phyloP scores from a whole-genome alignment of 768 basidiomycete genomes.

The Auricularia heimuer region DNA sequence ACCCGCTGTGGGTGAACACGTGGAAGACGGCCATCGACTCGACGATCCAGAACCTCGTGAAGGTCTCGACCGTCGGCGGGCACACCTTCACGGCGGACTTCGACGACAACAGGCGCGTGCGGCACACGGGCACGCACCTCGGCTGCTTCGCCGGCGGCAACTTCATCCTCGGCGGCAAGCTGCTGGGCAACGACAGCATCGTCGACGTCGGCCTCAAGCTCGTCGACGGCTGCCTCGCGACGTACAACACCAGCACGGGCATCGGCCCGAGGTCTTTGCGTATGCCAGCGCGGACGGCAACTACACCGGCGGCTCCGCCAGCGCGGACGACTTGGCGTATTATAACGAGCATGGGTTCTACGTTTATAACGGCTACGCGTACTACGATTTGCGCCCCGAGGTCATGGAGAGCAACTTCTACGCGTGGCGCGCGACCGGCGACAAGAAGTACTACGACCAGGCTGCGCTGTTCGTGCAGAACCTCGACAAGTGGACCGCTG shows the following conservation, averaged over 20 bases:
- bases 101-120: conserved; percentile 35
- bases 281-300: conserved; percentile 35
- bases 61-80: conserved; percentile 59
- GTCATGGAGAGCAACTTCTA: conserved; percentile 78
- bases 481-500: conserved; percentile 2
- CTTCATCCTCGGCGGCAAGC: conserved; percentile 61
- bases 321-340: conserved; percentile 35
- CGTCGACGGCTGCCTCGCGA: conserved; percentile 73
- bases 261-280: conserved; percentile 65
- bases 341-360: conserved; percentile 60
- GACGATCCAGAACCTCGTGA: conserved; percentile 44
- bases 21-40: conserved; percentile 67
- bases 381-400: conserved; percentile 64
- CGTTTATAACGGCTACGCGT: conserved; percentile 33
- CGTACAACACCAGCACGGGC: conserved; percentile 63
- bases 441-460: conserved; percentile 56
- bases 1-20: conserved; percentile 51
- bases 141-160: conserved; percentile 71
- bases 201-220: conserved; percentile 50
- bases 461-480: conserved; percentile 42
- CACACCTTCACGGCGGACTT: conserved; percentile 58
- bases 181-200: conserved; percentile 63
- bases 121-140: conserved; percentile 61
- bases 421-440: conserved; percentile 62
- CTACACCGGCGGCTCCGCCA: conserved; percentile 37